These are phyloP conservation scores for Sporisorium iseilematis-ciliati DNA, from an alignment of 1,284 basidiomycete genomes.

Conservation along the genomic window DNA sequence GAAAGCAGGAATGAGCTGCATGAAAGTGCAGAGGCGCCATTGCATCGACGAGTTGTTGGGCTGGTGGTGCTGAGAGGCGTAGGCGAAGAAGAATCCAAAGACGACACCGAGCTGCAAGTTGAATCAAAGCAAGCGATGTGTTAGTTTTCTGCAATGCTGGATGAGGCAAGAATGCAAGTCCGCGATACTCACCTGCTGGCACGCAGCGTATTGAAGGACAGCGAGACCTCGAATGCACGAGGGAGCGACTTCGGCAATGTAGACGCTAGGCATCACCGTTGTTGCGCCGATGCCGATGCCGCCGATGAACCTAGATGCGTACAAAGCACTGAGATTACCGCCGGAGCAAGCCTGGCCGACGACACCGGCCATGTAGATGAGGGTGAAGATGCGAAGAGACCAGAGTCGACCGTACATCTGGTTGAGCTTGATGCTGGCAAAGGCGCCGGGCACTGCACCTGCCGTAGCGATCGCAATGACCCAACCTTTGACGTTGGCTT, in stretches of 20 bases:
- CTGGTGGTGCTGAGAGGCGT: slow-evolving; percentile 12
- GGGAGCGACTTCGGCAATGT: slow-evolving; percentile 13
- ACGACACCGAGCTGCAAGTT: slow-evolving; percentile 8
- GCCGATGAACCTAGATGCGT: slow-evolving; percentile 11
- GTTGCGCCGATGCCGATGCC: slow-evolving; percentile 9
- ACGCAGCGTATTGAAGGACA: slow-evolving; percentile 4
- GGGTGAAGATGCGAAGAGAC: slow-evolving; percentile 10
- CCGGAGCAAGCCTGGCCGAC: slow-evolving; percentile 9
- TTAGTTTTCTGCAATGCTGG: not conserved
- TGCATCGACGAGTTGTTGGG: slow-evolving; percentile 3
- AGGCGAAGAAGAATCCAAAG: slow-evolving; percentile 13
- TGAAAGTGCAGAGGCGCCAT: slow-evolving; percentile 8
- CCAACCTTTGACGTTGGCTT: slow-evolving; percentile 15
- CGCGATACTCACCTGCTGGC: not conserved
- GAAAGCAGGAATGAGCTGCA: slow-evolving; percentile 13
- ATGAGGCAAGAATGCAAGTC: not conserved
- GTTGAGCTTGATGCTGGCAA: slow-evolving; percentile 18
- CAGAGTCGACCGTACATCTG: slow-evolving; percentile 13
- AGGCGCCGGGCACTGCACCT: slow-evolving; percentile 8
- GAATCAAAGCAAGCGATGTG: not conserved
- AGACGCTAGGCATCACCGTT: slow-evolving; percentile 2
- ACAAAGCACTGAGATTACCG: slow-evolving; percentile 6
- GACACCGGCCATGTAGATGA: slow-evolving; percentile 18
- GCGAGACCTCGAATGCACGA: slow-evolving; percentile 7
- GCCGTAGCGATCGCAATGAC: slow-evolving; percentile 12